Evolutionary conservation across 2,329 filamentous ascomycete genomes (phyloP), one percentile per base, ranked within the genome.

Genomic region (Colletotrichum sublineola): DNA sequence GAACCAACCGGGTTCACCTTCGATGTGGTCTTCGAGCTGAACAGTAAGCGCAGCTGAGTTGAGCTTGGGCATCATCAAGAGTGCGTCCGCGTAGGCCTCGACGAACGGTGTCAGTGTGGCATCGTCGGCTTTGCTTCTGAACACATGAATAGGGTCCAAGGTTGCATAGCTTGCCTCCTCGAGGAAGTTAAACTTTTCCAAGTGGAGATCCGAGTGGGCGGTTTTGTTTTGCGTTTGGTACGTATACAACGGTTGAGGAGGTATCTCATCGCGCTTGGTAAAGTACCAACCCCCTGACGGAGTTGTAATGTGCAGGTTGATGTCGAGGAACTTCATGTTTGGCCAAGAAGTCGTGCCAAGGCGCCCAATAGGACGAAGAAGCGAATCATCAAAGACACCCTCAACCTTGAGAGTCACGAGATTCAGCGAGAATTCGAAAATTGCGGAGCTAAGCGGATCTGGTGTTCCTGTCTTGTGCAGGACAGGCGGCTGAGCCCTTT

Each of bases 1-100:
- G 33, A 63, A 50, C 60, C 60, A 63, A n/a, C 20, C 48, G n/a
- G 60, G 60, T 6, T 65, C 63, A 14, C 38, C 63, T 2, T 57
- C 50, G 24, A 38, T 29, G n/a, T 65, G 36, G 11, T 55, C 36
- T 29, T 57, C 50, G 50, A 65, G 63, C 36, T 65, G 38, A 5
- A 65, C 44, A 50, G 29, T 40, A 9, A 63, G 15, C 20, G 46
- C 46, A 8, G 60, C 46, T 0, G 60, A 52, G 1, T n/a, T 29
- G 33, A 63, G 60, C n/a, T 38, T 63, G 33, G 60, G 60, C 60
- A 63, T 63, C 15, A 5, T n/a, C 6, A 14, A 38, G 31, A 63
- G 33, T 5, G 60, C 60, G 14, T 42, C n/a, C 12, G 60, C 60
- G 33, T 63, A 63, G 12, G 46, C 46, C 6, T 52, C 60, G n/a